Percentiles rank a stretch among this genome's conserved stretches.
Conservation (phyloP, 768 basidiomycete species). For the Calocera cornea region DNA sequence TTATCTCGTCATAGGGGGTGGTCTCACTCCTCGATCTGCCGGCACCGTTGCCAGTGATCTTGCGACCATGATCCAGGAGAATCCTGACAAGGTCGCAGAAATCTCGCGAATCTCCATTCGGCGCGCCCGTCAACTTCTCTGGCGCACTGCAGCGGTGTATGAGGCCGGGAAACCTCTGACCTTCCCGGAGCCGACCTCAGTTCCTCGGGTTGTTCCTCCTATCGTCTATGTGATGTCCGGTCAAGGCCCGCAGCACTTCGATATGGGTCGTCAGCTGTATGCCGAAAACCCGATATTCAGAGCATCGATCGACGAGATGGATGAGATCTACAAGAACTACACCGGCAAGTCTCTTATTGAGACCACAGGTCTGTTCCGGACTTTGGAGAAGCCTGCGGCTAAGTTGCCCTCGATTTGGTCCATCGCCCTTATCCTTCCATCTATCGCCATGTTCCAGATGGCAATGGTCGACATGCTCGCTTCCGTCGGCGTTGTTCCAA, state of each 20-base stretch:
- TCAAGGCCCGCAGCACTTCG: conserved; percentile 30
- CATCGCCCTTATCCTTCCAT: conserved; percentile 30
- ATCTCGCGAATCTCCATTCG: conserved; percentile 16
- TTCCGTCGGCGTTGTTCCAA: conserved; percentile 27
- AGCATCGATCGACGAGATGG: conserved; percentile 28
- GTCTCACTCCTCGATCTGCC: conserved; percentile 27
- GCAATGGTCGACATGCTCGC: conserved; percentile 32
- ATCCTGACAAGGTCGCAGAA: neutral
- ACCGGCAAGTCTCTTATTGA: conserved; percentile 28
- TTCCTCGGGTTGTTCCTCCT: conserved; percentile 19
- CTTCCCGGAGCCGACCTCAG: conserved; percentile 23
- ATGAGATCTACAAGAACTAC: conserved; percentile 22
- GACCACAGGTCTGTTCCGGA: conserved; percentile 28
- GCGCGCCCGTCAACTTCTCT: conserved; percentile 25
- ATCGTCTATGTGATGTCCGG: conserved; percentile 31
- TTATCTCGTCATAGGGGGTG: conserved; percentile 25
- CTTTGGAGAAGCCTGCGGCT: conserved; percentile 5
- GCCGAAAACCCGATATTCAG: conserved; percentile 27
- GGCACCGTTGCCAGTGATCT: neutral
- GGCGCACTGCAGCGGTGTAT: conserved; percentile 22
- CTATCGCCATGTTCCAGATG: conserved; percentile 35
- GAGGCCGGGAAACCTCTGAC: conserved; percentile 12
- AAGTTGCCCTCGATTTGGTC: conserved; percentile 20
- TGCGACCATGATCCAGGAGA: neutral
- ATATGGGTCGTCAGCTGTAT: conserved; percentile 30